Percentiles rank a stretch among this genome's conserved stretches.
phyloP scores from a whole-genome alignment of 2,329 filamentous ascomycete species.

The Didymella lethalis region DNA sequence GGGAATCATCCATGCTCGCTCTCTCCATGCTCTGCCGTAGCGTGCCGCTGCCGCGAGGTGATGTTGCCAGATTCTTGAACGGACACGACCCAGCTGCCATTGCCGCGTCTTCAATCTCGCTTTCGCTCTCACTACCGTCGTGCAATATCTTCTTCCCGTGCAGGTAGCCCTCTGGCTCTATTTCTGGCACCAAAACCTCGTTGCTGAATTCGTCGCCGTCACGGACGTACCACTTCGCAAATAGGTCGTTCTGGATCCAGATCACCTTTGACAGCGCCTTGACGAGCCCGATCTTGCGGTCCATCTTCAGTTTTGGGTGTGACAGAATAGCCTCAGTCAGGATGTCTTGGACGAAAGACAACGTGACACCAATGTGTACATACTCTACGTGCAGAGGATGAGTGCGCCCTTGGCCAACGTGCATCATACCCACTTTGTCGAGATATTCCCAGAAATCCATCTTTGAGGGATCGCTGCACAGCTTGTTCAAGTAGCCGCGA shows the following conservation, averaged over 20 bases:
- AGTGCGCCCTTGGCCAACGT: constrained; percentile 75
- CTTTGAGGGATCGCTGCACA: constrained; percentile 76
- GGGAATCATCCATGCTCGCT: constrained; percentile 18
- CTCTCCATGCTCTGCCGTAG: constrained; percentile 21
- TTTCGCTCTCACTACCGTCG: constrained; percentile 41
- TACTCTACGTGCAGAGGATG: constrained; percentile 82
- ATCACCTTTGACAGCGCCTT: constrained; percentile 82
- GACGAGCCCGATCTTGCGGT: constrained; percentile 75
- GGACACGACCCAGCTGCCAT: constrained; percentile 38
- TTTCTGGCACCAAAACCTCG: constrained; percentile 51
- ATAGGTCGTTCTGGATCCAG: constrained; percentile 88
- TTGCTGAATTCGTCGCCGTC: constrained; percentile 69
- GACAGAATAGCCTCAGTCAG: constrained; percentile 78
- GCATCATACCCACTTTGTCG: constrained; percentile 86
- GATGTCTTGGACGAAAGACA: constrained; percentile 80
- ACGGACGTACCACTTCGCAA: constrained; percentile 81
- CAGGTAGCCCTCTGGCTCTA: constrained; percentile 49
- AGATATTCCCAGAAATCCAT: constrained; percentile 86
- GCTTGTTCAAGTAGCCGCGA: constrained; percentile 75
- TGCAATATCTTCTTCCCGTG: constrained; percentile 47
- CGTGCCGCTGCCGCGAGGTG: constrained; percentile 20
- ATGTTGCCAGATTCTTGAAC: constrained; percentile 40
- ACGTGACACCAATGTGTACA: constrained; percentile 75
- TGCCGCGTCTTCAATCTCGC: constrained; percentile 39
- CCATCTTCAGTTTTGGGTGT: constrained; percentile 70